phyloP scores from a whole-genome alignment of 495 filamentous ascomycete species.

The Peziza echinospora region DNA sequence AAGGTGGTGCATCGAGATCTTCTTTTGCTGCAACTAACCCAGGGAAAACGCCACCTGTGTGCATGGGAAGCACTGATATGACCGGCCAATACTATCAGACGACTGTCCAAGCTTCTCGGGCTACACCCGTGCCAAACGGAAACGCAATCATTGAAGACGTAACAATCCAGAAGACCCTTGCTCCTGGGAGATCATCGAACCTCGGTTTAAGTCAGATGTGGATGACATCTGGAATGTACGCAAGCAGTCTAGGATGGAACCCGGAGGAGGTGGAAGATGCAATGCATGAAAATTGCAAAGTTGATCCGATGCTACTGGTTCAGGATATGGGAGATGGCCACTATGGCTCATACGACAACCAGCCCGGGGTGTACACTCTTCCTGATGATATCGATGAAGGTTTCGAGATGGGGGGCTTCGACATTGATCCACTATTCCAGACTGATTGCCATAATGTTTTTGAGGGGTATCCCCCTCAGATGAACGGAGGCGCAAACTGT shows the following conservation, averaged over 20 bases:
- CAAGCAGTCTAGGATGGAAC: neutral
- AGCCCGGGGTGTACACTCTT: constrained; percentile 6
- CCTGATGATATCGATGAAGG: constrained; percentile 11
- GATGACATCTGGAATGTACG: neutral
- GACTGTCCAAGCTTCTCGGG: constrained; percentile 25
- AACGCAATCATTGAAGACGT: constrained; percentile 31
- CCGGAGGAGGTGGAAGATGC: neutral
- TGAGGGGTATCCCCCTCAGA: constrained; percentile 4
- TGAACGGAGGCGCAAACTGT: neutral
- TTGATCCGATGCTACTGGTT: constrained; percentile 17
- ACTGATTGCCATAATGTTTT: constrained; percentile 7
- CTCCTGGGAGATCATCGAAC: constrained; percentile 3
- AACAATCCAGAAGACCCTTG: constrained; percentile 26
- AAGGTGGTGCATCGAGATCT: constrained; percentile 27
- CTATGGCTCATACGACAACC: constrained; percentile 2
- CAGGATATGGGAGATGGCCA: constrained; percentile 1
- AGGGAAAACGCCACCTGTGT: constrained; percentile 33
- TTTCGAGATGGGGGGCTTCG: constrained; percentile 14
- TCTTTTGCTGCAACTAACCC: constrained; percentile 42
- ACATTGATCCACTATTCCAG: constrained; percentile 10
- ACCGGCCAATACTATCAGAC: constrained; percentile 42
- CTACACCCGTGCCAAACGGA: constrained; percentile 18
- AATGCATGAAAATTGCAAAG: constrained; percentile 16
- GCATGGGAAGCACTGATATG: constrained; percentile 30
- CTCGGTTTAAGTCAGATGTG: neutral